Conservation (phyloP, 306 rosid species). For the Quercus alba region DNA sequence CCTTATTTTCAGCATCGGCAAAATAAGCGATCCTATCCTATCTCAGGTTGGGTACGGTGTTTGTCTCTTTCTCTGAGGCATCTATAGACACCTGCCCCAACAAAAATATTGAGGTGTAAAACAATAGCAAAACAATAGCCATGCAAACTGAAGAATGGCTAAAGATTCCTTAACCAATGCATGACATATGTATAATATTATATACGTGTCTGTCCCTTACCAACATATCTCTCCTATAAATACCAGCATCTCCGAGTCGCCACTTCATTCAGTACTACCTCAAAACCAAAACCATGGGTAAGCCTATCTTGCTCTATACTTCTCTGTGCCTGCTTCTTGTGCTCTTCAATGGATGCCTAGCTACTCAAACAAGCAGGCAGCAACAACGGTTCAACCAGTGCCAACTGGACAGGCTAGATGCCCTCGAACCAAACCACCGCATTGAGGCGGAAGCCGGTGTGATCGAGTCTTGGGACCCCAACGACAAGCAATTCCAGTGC, state of each 20-base stretch:
- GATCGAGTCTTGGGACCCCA: slow-evolving; percentile 46
- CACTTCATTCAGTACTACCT: neutral
- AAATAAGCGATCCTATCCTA: no score
- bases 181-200: no score
- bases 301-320: neutral
- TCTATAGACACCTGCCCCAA: no score
- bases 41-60: no score
- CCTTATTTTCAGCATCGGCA: no score
- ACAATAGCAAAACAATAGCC: no score
- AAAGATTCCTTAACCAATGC: no score
- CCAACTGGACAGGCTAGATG: slow-evolving; percentile 21
- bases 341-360: slow-evolving; percentile 2
- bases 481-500: slow-evolving; percentile 34
- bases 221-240: neutral
- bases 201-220: no score
- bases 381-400: slow-evolving; percentile 16
- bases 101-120: no score
- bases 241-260: neutral
- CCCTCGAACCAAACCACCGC: slow-evolving; percentile 23
- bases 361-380: neutral
- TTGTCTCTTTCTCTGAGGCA: no score
- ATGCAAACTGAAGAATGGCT: no score
- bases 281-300: neutral
- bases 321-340: neutral
- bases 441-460: slow-evolving; percentile 35